Evolutionary conservation across 371 early-diverging fungal species (phyloP).

Genomic region (Mucor piriformis): DNA sequence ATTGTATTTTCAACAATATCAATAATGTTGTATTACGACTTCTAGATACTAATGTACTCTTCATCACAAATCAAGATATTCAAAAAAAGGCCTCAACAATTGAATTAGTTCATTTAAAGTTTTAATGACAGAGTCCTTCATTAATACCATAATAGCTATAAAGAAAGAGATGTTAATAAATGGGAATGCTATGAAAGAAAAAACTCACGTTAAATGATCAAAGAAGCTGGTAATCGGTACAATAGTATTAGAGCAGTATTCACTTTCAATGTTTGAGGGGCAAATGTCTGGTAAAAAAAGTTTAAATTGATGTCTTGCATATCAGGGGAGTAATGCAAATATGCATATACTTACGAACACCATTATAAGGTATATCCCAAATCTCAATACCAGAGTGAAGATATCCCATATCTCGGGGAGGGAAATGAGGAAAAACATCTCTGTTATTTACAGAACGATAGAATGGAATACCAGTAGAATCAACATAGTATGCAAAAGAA

Average conservation of each 20-base stretch:
- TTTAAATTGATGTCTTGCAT: neutral
- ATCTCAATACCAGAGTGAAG: conserved; percentile 30
- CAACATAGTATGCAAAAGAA: conserved; percentile 28
- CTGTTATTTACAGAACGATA: conserved; percentile 19
- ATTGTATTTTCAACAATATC: too few relatives aligned
- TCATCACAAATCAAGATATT: too few relatives aligned
- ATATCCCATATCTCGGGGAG: conserved; percentile 19
- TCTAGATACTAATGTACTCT: too few relatives aligned
- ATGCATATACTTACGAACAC: conserved; percentile 13
- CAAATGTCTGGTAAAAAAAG: conserved; percentile 18
- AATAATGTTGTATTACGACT: too few relatives aligned
- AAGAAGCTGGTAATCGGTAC: conserved; percentile 16
- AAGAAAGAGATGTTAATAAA: neutral
- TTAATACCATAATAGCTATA: conserved; percentile 10
- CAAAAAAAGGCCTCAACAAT: neutral
- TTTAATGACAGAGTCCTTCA: conserved; percentile 3
- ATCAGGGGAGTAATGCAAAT: neutral
- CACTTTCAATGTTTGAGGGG: conserved; percentile 12
- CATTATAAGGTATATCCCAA: conserved; percentile 12
- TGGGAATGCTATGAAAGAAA: neutral
- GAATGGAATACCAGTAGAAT: conserved; percentile 18
- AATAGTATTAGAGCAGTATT: conserved; percentile 21
- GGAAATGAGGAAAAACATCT: conserved; percentile 28
- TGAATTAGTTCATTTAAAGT: neutral
- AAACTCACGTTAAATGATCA: conserved; percentile 16